Conservation (phyloP, 352 stramenopile species). For the Pythium dissotocum region DNA sequence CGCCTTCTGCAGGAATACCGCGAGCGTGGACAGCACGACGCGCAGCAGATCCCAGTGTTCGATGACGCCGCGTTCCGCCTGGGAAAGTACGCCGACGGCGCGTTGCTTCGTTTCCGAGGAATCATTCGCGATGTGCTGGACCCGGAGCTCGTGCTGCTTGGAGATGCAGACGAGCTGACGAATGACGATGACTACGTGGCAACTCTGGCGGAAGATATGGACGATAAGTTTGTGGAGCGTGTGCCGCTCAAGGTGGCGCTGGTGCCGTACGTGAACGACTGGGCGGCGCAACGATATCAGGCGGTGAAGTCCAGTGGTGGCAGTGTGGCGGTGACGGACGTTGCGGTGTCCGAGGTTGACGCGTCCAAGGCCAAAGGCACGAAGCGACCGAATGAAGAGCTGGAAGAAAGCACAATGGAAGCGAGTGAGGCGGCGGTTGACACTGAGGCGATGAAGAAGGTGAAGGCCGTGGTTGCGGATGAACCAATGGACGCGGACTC, state of each 20-base stretch:
- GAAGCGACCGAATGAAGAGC: slow-evolving; percentile 46
- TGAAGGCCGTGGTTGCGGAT: slow-evolving; percentile 25
- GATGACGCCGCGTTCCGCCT: slow-evolving; percentile 42
- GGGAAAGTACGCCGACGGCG: slow-evolving; percentile 56
- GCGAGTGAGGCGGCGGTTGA: neutral
- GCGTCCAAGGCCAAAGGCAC: slow-evolving; percentile 28
- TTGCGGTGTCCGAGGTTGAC: slow-evolving; percentile 15
- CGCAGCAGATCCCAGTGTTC: slow-evolving; percentile 38
- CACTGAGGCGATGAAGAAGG: slow-evolving; percentile 33
- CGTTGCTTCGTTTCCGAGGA: slow-evolving; percentile 62
- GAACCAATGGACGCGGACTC: slow-evolving; percentile 1
- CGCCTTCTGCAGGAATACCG: slow-evolving; percentile 24
- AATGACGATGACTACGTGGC: neutral
- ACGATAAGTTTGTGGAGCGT: slow-evolving; percentile 55
- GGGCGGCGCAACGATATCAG: slow-evolving; percentile 43
- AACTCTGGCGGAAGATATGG: slow-evolving; percentile 10
- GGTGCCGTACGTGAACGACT: slow-evolving; percentile 59
- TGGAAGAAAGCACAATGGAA: neutral
- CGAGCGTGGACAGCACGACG: slow-evolving; percentile 6
- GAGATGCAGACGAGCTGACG: slow-evolving; percentile 9
- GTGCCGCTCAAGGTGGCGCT: slow-evolving; percentile 62
- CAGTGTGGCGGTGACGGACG: neutral
- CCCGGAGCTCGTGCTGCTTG: slow-evolving; percentile 64
- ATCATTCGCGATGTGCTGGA: slow-evolving; percentile 75
- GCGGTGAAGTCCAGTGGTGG: neutral